Conservation (phyloP, 1,284 basidiomycete genomes). For the Tetrapyrgos nigripes region DNA sequence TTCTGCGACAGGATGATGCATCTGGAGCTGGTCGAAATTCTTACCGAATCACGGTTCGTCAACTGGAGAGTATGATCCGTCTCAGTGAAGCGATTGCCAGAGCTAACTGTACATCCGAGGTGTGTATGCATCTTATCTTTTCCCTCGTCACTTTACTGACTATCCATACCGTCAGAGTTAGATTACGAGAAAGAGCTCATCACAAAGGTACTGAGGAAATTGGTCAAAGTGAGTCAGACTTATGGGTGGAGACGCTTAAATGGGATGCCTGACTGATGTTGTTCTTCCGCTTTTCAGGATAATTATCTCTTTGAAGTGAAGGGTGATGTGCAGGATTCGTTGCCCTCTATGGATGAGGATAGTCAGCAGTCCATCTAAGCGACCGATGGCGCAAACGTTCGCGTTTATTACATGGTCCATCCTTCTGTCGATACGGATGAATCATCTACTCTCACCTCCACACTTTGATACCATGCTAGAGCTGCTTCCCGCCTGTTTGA, state of each 20-base stretch:
- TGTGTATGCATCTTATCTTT: constrained; percentile 34
- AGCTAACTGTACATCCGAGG: constrained; percentile 93
- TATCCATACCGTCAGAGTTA: constrained; percentile 63
- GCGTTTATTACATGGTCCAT: constrained; percentile 82
- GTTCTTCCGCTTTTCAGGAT: constrained; percentile 58
- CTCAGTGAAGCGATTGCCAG: constrained; percentile 96
- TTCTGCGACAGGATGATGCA: constrained; percentile 92
- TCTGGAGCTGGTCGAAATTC: constrained; percentile 89
- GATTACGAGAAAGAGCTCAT: constrained; percentile 93
- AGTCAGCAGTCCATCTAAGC: constrained; percentile 54
- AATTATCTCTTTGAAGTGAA: constrained; percentile 85
- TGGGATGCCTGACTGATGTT: constrained; percentile 1
- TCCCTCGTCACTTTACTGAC: background rate
- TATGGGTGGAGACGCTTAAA: constrained; percentile 2
- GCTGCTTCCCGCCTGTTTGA: background rate
- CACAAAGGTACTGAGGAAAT: constrained; percentile 86
- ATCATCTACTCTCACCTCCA: constrained; percentile 34
- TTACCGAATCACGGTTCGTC: constrained; percentile 95
- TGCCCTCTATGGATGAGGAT: constrained; percentile 68
- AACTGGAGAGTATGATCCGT: constrained; percentile 97
- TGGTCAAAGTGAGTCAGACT: constrained; percentile 78
- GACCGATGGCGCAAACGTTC: constrained; percentile 61
- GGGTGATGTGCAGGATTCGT: constrained; percentile 82
- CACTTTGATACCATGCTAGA: background rate
- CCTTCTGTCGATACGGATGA: constrained; percentile 78